These are phyloP conservation scores for Anisogramma anomala DNA, from an alignment of 2,329 filamentous ascomycete genomes.

Conservation along the genomic window DNA sequence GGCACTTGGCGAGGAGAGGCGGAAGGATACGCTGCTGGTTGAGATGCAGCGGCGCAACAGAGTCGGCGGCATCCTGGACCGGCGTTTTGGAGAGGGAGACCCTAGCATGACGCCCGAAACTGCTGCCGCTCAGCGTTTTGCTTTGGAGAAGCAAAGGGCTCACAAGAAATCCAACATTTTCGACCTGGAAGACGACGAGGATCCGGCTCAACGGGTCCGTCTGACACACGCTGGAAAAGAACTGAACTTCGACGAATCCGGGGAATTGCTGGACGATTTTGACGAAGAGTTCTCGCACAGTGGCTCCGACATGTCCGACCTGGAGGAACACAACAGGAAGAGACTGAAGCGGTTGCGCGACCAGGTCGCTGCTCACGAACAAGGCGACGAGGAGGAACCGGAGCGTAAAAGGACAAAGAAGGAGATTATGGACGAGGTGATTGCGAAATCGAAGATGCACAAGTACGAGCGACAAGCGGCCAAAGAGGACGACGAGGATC, in stretches of 20 bases:
- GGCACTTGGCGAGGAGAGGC: slow-evolving; percentile 73
- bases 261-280: slow-evolving; percentile 57
- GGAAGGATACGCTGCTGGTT: slow-evolving; percentile 71
- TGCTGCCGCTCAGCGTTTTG: slow-evolving; percentile 81
- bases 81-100: slow-evolving; percentile 91
- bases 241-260: slow-evolving; percentile 51
- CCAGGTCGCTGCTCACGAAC: slow-evolving; percentile 29
- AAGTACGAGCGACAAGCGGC: slow-evolving; percentile 88
- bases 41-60: slow-evolving; percentile 87
- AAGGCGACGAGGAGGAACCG: slow-evolving; percentile 45
- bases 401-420: slow-evolving; percentile 89
- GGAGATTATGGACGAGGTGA: slow-evolving; percentile 95
- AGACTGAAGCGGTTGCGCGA: slow-evolving; percentile 46
- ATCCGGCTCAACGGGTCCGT: slow-evolving; percentile 40
- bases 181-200: slow-evolving; percentile 77
- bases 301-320: slow-evolving; percentile 43
- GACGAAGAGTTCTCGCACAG: slow-evolving; percentile 53
- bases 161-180: slow-evolving; percentile 73
- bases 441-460: slow-evolving; percentile 90
- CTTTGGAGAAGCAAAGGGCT: slow-evolving; percentile 69
- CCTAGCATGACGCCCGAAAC: slow-evolving; percentile 89
- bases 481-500: slow-evolving; percentile 87
- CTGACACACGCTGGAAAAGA: slow-evolving; percentile 79
- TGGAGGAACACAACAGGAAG: slow-evolving; percentile 34
- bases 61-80: slow-evolving; percentile 82